A percentile compares a stretch with the other conserved stretches of the same genome.
phyloP scores from a whole-genome alignment of 2,329 filamentous ascomycete genomes.

The Verruconis gallopava region DNA sequence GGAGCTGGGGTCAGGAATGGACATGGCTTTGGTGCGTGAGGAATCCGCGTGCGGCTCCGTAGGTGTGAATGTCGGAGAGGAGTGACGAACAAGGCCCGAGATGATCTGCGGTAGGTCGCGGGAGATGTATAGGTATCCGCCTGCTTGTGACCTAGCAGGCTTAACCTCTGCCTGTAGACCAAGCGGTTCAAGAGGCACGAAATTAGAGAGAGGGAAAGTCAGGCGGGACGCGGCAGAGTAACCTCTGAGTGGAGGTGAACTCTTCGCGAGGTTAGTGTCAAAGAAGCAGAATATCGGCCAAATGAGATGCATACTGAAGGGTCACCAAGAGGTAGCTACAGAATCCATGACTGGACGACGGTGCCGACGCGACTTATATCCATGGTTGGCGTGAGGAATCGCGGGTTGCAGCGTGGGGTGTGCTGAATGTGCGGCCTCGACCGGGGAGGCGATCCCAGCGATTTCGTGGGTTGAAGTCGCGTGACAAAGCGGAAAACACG shows the following conservation, averaged over 20 bases:
- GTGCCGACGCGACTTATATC: neutral
- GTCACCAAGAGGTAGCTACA: neutral
- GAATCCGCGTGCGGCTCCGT: no score
- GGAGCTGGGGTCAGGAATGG: neutral
- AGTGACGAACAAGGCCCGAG: no score
- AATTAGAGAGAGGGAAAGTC: no score
- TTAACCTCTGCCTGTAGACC: no score
- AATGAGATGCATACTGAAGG: neutral
- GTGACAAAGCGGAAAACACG: no score
- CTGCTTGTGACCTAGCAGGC: neutral
- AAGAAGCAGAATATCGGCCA: neutral
- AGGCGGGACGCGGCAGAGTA: neutral
- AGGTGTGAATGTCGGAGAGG: no score
- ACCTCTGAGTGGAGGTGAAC: neutral
- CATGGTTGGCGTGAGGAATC: neutral
- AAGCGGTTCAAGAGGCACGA: no score
- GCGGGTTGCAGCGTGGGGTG: neutral
- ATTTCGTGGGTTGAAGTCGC: no score
- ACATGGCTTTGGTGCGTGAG: neutral
- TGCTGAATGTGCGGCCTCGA: neutral
- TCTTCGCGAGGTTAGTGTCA: neutral
- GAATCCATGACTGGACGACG: neutral
- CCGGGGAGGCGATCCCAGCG: no score
- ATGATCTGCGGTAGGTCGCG: neutral
- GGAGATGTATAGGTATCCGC: no score